A percentile compares a stretch with the other conserved stretches of the same genome.
Evolutionary conservation across 192 early-diverging fungal genomes (phyloP).

Genomic region (Geosiphon pyriformis): DNA sequence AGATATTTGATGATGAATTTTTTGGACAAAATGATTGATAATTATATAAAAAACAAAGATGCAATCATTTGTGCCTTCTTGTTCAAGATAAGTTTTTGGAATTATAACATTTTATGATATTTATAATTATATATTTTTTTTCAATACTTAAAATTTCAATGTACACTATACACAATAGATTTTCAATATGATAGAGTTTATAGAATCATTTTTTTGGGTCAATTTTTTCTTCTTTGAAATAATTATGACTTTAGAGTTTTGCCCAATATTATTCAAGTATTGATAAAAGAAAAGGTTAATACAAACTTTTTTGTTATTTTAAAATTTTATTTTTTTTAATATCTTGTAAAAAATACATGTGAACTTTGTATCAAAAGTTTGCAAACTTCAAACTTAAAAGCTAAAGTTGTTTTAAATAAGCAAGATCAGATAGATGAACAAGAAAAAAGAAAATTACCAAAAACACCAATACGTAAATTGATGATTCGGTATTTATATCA

Average conservation of each 20-base stretch:
- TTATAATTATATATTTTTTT: slow-evolving; percentile 9
- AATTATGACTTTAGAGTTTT: slow-evolving; percentile 14
- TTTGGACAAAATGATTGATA: slow-evolving; percentile 21
- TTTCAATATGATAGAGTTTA: slow-evolving; percentile 16
- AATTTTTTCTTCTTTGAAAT: slow-evolving; percentile 18
- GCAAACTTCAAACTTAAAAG: not conserved
- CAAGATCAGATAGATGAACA: too few relatives aligned
- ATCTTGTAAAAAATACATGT: not conserved
- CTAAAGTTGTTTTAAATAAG: not conserved
- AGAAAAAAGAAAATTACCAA: too few relatives aligned
- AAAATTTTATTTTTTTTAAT: not conserved
- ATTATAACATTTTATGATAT: not conserved
- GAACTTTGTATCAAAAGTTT: not conserved
- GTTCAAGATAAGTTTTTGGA: slow-evolving; percentile 16
- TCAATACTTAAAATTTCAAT: slow-evolving; percentile 12
- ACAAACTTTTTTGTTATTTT: not conserved
- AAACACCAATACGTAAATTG: not conserved
- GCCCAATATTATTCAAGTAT: slow-evolving; percentile 1
- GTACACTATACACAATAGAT: slow-evolving; percentile 14
- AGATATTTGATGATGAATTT: slow-evolving; percentile 24
- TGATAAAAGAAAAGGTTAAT: slow-evolving; percentile 9
- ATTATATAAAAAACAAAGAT: slow-evolving; percentile 14
- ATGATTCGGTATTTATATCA: slow-evolving; percentile 4
- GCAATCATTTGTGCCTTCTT: slow-evolving; percentile 16
- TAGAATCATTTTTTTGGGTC: slow-evolving; percentile 12